Evolutionary conservation across 495 filamentous ascomycete genomes (phyloP).

Genomic region (Hypoxylon intermedium): DNA sequence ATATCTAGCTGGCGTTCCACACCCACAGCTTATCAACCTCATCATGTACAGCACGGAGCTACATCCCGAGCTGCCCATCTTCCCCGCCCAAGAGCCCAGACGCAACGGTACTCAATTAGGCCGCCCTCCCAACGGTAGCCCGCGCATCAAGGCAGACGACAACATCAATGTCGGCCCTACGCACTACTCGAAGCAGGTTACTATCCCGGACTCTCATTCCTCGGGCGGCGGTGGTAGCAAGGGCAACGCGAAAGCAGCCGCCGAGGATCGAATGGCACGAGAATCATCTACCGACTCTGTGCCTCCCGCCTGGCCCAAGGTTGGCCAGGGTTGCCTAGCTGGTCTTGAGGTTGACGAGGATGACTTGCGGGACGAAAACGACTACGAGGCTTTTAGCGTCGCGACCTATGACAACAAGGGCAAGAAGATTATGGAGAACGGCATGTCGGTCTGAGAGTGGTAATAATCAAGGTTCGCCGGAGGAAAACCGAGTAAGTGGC

Average conservation of each 20-base stretch:
- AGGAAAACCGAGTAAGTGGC: not conserved
- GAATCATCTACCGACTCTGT: conserved; percentile 47
- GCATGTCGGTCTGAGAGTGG: conserved; percentile 30
- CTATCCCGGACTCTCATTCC: conserved; percentile 25
- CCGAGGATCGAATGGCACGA: conserved; percentile 13
- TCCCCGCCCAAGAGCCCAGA: conserved; percentile 41
- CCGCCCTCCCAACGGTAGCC: conserved; percentile 23
- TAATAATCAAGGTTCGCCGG: not conserved
- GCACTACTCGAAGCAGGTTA: conserved; percentile 30
- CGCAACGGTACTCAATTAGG: conserved; percentile 46
- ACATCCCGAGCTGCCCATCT: conserved; percentile 55
- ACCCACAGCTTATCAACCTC: conserved; percentile 48
- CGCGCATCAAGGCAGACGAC: conserved; percentile 15
- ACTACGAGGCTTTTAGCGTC: conserved; percentile 62
- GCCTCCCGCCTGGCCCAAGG: conserved; percentile 69
- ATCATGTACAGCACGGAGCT: conserved; percentile 45
- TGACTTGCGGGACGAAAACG: conserved; percentile 54
- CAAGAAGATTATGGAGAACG: conserved; percentile 43
- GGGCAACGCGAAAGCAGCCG: not conserved
- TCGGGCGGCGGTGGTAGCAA: not conserved
- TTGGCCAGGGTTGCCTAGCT: conserved; percentile 63
- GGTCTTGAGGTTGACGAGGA: conserved; percentile 57
- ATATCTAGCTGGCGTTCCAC: conserved; percentile 48
- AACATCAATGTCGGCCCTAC: conserved; percentile 22
- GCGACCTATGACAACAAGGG: conserved; percentile 54